These are phyloP conservation scores for Pyrenophora tritici-repentis DNA, from an alignment of 2,329 filamentous ascomycete genomes.

Conservation along the genomic window DNA sequence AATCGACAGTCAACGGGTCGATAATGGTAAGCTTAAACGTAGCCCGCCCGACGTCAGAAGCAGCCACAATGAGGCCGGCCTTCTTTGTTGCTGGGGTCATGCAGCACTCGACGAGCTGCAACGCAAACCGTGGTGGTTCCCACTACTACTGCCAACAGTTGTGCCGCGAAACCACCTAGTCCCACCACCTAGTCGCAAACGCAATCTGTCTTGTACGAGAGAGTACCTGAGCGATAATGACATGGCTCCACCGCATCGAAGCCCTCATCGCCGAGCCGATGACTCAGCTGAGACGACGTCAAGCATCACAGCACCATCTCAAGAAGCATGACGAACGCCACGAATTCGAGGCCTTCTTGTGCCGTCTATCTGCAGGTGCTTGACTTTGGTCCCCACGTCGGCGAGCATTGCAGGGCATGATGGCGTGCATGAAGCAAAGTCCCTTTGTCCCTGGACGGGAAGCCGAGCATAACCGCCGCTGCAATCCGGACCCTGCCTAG, in stretches of 20 bases:
- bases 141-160: neutral
- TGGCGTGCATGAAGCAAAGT: conserved; percentile 23
- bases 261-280: neutral
- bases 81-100: conserved; percentile 20
- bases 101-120: conserved; percentile 16
- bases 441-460: conserved; percentile 17
- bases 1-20: conserved; percentile 15
- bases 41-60: conserved; percentile 11
- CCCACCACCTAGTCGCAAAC: neutral
- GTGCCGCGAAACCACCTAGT: neutral
- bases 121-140: conserved; percentile 5
- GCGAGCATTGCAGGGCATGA: conserved; percentile 19
- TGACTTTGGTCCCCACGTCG: conserved; percentile 9
- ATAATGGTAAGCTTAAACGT: conserved; percentile 11
- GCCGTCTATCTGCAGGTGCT: neutral
- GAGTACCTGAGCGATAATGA: conserved; percentile 11
- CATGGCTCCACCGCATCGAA: conserved; percentile 13
- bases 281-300: conserved; percentile 9
- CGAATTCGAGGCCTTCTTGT: too few relatives aligned
- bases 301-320: neutral
- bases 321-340: conserved; percentile 6
- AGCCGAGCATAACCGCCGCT: conserved; percentile 29
- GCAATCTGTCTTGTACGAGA: neutral
- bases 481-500: conserved; percentile 10
- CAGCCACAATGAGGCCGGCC: conserved; percentile 14